Conservation (phyloP, 2,329 filamentous ascomycete genomes). For the Arachnopeziza araneosa region DNA sequence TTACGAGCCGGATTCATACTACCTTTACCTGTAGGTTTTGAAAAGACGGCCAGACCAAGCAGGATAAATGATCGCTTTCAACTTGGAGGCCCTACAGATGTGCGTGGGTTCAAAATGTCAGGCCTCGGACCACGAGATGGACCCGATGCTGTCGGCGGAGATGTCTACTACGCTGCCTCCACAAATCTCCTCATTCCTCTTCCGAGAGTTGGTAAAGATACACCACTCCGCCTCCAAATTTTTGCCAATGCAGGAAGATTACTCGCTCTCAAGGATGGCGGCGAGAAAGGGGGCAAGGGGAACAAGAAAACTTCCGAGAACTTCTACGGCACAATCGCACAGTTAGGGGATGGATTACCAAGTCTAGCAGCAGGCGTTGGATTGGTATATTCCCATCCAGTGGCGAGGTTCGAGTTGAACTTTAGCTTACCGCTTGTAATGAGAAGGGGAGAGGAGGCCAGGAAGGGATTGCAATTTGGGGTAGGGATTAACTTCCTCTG, state of each 20-base stretch:
- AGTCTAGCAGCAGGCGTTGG: slow-evolving; percentile 84
- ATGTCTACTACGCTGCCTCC: slow-evolving; percentile 85
- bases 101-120: slow-evolving; percentile 85
- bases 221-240: slow-evolving; percentile 77
- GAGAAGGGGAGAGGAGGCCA: slow-evolving; percentile 75
- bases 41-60: slow-evolving; percentile 54
- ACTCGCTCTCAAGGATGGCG: slow-evolving; percentile 60
- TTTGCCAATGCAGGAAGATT: slow-evolving; percentile 89
- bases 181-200: slow-evolving; percentile 81
- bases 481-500: slow-evolving; percentile 93
- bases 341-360: slow-evolving; percentile 70
- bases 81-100: slow-evolving; percentile 88
- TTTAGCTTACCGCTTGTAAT: slow-evolving; percentile 83
- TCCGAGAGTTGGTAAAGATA: slow-evolving; percentile 74
- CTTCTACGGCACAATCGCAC: slow-evolving; percentile 54
- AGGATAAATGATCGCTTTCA: slow-evolving; percentile 92
- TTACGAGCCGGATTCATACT: slow-evolving; percentile 78
- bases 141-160: slow-evolving; percentile 79
- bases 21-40: slow-evolving; percentile 64
- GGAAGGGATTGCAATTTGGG: slow-evolving; percentile 92
- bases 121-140: slow-evolving; percentile 88
- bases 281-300: slow-evolving; percentile 35
- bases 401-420: slow-evolving; percentile 92
- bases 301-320: slow-evolving; percentile 28
- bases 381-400: slow-evolving; percentile 89